Percentiles rank a stretch among this genome's conserved stretches.
Evolutionary conservation across 2,329 filamentous ascomycete species (phyloP).

Genomic region (Orbilia quercus): DNA sequence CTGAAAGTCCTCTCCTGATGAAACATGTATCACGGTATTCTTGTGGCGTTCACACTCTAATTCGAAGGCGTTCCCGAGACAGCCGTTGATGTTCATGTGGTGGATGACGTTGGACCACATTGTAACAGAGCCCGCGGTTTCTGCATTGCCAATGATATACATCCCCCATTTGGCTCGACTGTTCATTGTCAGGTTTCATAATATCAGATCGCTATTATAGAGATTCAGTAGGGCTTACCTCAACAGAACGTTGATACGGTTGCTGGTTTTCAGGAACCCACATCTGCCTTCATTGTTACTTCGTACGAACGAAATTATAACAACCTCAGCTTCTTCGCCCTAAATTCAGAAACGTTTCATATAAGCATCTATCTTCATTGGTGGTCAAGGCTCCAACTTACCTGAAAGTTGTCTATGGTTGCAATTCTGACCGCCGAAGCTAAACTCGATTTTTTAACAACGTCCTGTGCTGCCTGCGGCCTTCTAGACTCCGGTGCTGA

Average conservation of each 20-base stretch:
- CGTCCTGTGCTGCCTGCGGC: constrained; percentile 70
- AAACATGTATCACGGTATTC: constrained; percentile 67
- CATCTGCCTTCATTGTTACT: constrained; percentile 71
- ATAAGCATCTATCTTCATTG: constrained; percentile 61
- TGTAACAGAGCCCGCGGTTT: constrained; percentile 74
- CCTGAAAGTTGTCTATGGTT: constrained; percentile 61
- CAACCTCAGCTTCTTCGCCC: constrained; percentile 78
- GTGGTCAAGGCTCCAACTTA: constrained; percentile 66
- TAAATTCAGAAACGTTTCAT: constrained; percentile 67
- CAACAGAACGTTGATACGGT: constrained; percentile 59
- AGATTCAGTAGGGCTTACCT: constrained; percentile 34
- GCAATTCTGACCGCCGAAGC: constrained; percentile 59
- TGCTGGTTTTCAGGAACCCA: constrained; percentile 64
- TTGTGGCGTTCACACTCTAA: constrained; percentile 73
- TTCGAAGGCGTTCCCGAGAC: constrained; percentile 68
- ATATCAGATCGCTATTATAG: not conserved
- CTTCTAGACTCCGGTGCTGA: not conserved
- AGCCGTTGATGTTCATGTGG: constrained; percentile 66
- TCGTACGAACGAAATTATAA: constrained; percentile 77
- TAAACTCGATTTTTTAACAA: constrained; percentile 67
- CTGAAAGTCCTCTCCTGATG: constrained; percentile 70
- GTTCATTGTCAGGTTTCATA: constrained; percentile 70
- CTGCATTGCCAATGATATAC: constrained; percentile 75
- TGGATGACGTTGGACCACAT: constrained; percentile 60
- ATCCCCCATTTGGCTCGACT: constrained; percentile 76